Percentiles rank a stretch among this genome's conserved stretches.
These are phyloP conservation scores for Physcomitrium patens DNA, from an alignment of 225 moss, liverwort and hornwort species.

Conservation along the genomic window DNA sequence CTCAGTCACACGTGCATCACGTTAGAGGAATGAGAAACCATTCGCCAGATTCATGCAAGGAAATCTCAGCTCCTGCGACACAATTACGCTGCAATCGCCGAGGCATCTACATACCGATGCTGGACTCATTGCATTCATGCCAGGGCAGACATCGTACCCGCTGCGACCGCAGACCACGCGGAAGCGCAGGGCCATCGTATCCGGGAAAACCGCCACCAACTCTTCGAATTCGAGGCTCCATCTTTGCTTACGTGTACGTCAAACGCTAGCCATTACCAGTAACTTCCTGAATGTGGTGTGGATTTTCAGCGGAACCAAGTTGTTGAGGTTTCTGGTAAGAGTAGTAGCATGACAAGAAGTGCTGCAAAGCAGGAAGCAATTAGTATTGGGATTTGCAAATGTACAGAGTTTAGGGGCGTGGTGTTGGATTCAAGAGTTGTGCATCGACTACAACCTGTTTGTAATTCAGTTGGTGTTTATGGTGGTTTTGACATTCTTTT, in stretches of 20 bases:
- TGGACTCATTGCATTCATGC: neutral
- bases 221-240: constrained; percentile 98
- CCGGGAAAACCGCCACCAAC: constrained; percentile 96
- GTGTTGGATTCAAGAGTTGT: too few species aligned
- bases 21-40: neutral
- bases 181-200: constrained; percentile 95
- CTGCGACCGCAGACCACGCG: constrained; percentile 92
- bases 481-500: too few species aligned
- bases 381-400: too few species aligned
- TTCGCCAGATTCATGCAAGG: neutral
- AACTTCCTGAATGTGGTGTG: neutral
- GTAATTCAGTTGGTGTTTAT: too few species aligned
- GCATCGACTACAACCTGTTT: too few species aligned
- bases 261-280: constrained; percentile 46
- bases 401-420: too few species aligned
- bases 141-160: constrained; percentile 62
- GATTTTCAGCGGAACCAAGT: too few species aligned
- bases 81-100: neutral
- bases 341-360: constrained; percentile 19
- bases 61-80: neutral
- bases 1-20: neutral
- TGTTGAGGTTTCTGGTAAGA: neutral
- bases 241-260: constrained; percentile 76
- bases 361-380: too few species aligned
- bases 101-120: neutral